A percentile compares a stretch with the other conserved stretches of the same genome.
phyloP scores from a whole-genome alignment of 345 rosid species.

The Hibiscus syriacus region DNA sequence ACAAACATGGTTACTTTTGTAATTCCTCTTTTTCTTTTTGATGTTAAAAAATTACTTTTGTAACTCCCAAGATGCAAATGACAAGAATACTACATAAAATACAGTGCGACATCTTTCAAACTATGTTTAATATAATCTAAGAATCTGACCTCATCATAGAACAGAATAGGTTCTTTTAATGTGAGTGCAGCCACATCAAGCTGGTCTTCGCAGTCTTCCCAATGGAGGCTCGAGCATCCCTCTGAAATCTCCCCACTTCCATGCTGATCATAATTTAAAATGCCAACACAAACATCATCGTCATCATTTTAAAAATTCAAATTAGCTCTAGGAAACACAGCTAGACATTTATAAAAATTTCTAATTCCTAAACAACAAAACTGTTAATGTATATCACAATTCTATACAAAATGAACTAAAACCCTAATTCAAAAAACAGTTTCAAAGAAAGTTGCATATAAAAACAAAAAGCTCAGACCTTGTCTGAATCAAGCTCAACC shows the following conservation, averaged over 20 bases:
- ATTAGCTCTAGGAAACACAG: no score
- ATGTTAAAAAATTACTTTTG: no score
- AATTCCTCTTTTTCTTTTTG: no score
- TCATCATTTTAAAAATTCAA: no score
- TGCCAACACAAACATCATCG: no score
- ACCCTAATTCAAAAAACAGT: no score
- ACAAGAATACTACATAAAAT: background rate
- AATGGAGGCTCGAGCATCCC: slow-evolving; percentile 28
- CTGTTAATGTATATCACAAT: no score
- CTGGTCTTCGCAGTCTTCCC: slow-evolving; percentile 58
- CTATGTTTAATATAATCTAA: no score
- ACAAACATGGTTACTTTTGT: slow-evolving; percentile 14
- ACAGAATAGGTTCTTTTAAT: slow-evolving; percentile 86
- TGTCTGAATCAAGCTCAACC: slow-evolving; percentile 30
- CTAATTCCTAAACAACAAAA: no score
- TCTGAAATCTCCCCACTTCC: slow-evolving; percentile 18
- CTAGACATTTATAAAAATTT: background rate
- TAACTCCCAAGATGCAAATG: no score
- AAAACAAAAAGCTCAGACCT: slow-evolving; percentile 36
- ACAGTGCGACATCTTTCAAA: background rate
- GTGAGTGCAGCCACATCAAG: slow-evolving; percentile 71
- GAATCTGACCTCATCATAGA: slow-evolving; percentile 97
- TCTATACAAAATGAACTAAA: no score
- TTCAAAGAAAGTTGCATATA: no score
- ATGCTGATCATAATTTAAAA: slow-evolving; percentile 25